Percentiles rank a stretch among this genome's conserved stretches.
phyloP scores from a whole-genome alignment of 441 rosid genomes.

The Daphne laureola region DNA sequence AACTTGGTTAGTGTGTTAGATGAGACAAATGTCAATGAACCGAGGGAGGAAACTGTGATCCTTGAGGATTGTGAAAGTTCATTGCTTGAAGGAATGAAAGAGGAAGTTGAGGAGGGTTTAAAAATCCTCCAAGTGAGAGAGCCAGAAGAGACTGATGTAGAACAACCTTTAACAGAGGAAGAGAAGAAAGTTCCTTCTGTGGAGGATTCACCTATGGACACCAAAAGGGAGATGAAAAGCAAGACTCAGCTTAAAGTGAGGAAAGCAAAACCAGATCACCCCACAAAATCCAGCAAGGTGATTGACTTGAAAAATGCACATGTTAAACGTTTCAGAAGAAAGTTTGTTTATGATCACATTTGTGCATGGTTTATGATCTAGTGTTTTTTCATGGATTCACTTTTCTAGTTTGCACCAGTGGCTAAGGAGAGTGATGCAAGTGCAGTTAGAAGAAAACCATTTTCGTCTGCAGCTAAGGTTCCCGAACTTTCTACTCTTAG shows the following conservation, averaged over 20 bases:
- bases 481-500: constrained; percentile 39
- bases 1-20: constrained; percentile 24
- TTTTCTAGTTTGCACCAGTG: constrained; percentile 34
- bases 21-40: constrained; percentile 19
- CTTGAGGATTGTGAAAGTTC: constrained; percentile 24
- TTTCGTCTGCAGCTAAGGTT: constrained; percentile 31
- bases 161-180: constrained; percentile 28
- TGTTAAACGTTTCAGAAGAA: constrained; percentile 4
- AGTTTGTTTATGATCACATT: constrained; percentile 3
- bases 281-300: constrained; percentile 51
- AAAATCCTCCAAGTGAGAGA: constrained; percentile 14
- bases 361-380: constrained; percentile 12
- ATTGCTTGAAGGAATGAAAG: constrained; percentile 21
- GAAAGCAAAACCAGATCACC: constrained; percentile 24
- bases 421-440: constrained; percentile 33
- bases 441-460: constrained; percentile 47
- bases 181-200: constrained; percentile 23
- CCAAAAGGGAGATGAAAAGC: constrained; percentile 21
- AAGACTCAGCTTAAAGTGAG: constrained; percentile 22
- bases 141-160: constrained; percentile 28
- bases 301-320: constrained; percentile 7
- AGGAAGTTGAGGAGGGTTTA: constrained; percentile 17
- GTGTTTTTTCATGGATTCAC: constrained; percentile 4
- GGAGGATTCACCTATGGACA: constrained; percentile 21
- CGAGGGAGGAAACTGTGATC: constrained; percentile 26